Conservation (phyloP, 1,284 basidiomycete species). For the Taiwanofungus camphoratus region DNA sequence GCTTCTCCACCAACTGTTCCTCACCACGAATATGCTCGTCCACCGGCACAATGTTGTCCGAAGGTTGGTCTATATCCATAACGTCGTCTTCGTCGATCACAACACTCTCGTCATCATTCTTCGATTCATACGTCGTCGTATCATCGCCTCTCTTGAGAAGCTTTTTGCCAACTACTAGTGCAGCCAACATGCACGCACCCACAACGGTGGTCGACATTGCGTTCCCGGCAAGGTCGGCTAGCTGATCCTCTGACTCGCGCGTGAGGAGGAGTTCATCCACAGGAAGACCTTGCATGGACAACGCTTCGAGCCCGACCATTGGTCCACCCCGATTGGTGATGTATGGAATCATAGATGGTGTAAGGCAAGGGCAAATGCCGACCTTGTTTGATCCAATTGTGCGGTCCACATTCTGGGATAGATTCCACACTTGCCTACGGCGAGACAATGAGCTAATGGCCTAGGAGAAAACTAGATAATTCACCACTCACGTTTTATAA, state of each 20-base stretch:
- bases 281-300: conserved; percentile 91
- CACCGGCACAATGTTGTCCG: conserved; percentile 22
- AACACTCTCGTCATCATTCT: conserved; percentile 34
- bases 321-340: conserved; percentile 96
- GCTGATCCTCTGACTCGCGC: conserved; percentile 88
- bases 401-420: conserved; percentile 95
- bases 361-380: conserved; percentile 89
- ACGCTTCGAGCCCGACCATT: conserved; percentile 88
- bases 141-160: conserved; percentile 64
- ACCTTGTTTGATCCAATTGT: conserved; percentile 76
- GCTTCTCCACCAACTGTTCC: conserved; percentile 53
- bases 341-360: conserved; percentile 95
- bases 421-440: conserved; percentile 83
- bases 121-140: conserved; percentile 56
- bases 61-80: conserved; percentile 23
- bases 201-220: conserved; percentile 98
- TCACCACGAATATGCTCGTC: conserved; percentile 65
- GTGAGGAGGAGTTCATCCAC: conserved; percentile 89
- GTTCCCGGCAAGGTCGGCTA: conserved; percentile 93
- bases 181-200: conserved; percentile 83
- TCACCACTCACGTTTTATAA: conserved; percentile 70
- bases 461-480: not conserved
- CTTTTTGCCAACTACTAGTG: conserved; percentile 63
- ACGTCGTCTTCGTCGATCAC: conserved; percentile 25
- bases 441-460: conserved; percentile 6